A percentile compares a stretch with the other conserved stretches of the same genome.
Conservation (phyloP, 2,329 filamentous ascomycete genomes). For the Fusarium poae region DNA sequence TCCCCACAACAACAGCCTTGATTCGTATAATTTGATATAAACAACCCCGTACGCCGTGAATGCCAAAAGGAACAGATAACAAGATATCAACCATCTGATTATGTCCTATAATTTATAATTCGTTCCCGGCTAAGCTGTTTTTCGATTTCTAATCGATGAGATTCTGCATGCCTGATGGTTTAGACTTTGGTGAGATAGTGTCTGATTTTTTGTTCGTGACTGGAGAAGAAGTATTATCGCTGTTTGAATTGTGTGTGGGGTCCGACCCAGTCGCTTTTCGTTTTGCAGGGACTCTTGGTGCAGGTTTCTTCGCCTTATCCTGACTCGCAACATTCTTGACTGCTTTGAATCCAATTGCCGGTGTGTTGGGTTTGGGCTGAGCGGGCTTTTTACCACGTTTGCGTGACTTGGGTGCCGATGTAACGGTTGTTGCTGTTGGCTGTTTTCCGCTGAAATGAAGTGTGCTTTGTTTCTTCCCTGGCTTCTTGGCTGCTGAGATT, state of each 20-base stretch:
- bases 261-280: constrained; percentile 1
- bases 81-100: constrained; percentile 21
- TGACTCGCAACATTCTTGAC: constrained; percentile 39
- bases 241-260: constrained; percentile 25
- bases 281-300: constrained; percentile 9
- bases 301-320: constrained; percentile 40
- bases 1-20: constrained; percentile 19
- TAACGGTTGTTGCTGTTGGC: constrained; percentile 30
- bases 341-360: constrained; percentile 38
- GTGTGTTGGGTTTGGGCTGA: constrained; percentile 55
- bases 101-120: constrained; percentile 10
- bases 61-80: constrained; percentile 29
- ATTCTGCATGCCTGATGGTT: constrained; percentile 57
- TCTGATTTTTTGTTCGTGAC: constrained; percentile 39
- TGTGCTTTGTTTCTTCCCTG: constrained; percentile 64
- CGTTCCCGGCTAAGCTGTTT: constrained; percentile 2
- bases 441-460: constrained; percentile 59
- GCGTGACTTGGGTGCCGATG: constrained; percentile 50
- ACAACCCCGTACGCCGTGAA: constrained; percentile 37
- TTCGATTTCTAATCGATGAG: constrained; percentile 51
- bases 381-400: constrained; percentile 52
- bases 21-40: constrained; percentile 22
- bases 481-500: constrained; percentile 58
- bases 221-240: constrained; percentile 37
- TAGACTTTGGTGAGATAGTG: constrained; percentile 60